phyloP scores from a whole-genome alignment of 148 eudicot species.

The Nepenthes mirabilis region DNA sequence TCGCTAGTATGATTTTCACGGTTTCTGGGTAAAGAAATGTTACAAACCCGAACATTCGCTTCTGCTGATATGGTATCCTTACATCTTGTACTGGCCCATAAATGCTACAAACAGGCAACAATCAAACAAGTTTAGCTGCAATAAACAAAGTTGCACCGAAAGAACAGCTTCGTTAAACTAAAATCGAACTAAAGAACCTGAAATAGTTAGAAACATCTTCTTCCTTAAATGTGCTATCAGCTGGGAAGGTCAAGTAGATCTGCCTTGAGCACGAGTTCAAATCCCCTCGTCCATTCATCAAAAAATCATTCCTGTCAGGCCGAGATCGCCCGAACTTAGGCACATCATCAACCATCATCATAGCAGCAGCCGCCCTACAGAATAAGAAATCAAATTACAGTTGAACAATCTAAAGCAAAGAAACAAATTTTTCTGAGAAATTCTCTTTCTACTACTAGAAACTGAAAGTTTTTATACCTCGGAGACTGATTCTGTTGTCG shows the following conservation, averaged over 20 bases:
- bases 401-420: conserved; percentile 1
- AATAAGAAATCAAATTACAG: not conserved
- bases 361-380: conserved; percentile 57
- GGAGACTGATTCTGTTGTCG: too few species aligned
- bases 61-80: conserved; percentile 92
- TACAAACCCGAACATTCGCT: conserved; percentile 95
- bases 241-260: conserved; percentile 93
- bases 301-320: conserved; percentile 47
- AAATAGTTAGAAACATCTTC: conserved; percentile 88
- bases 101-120: conserved; percentile 21
- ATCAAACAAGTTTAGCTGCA: not conserved
- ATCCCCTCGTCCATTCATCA: conserved; percentile 28
- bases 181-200: conserved; percentile 25
- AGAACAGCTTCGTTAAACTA: too few species aligned
- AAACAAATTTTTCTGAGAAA: too few species aligned
- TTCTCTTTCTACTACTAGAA: too few species aligned
- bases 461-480: too few species aligned
- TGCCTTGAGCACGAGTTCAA: conserved; percentile 49
- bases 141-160: too few species aligned
- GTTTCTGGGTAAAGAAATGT: conserved; percentile 78
- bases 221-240: conserved; percentile 88
- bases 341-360: conserved; percentile 66
- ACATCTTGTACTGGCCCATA: conserved; percentile 97
- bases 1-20: conserved; percentile 71
- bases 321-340: conserved; percentile 42